A percentile compares a stretch with the other conserved stretches of the same genome.
Conservation (phyloP, 345 rosid genomes). For the Salix brachista region DNA sequence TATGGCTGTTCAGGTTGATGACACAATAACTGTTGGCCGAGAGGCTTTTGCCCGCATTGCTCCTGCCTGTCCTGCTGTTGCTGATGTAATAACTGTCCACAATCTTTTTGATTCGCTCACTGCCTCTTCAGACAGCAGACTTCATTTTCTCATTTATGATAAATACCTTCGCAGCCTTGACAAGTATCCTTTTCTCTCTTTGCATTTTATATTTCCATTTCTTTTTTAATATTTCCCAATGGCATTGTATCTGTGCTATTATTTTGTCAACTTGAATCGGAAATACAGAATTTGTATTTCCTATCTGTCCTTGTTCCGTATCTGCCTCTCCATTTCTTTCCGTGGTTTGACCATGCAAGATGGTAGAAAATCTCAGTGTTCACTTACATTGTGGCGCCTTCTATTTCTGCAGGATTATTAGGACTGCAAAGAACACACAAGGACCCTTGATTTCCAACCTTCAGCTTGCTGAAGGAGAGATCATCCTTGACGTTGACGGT, state of each 20-base stretch:
- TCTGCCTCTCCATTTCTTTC: background rate
- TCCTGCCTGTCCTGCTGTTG: slow-evolving; percentile 75
- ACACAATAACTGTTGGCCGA: slow-evolving; percentile 66
- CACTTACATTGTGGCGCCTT: background rate
- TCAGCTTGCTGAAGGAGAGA: slow-evolving; percentile 82
- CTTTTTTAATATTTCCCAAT: background rate
- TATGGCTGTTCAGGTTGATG: slow-evolving; percentile 89
- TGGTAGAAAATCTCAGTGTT: background rate
- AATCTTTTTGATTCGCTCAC: slow-evolving; percentile 90
- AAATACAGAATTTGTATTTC: too few relatives aligned
- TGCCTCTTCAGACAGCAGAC: slow-evolving; percentile 55
- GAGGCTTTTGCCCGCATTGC: slow-evolving; percentile 92
- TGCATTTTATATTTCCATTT: background rate
- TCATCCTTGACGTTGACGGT: slow-evolving; percentile 80
- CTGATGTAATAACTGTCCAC: slow-evolving; percentile 76
- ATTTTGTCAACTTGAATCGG: background rate
- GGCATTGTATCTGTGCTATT: background rate
- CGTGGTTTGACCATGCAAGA: background rate
- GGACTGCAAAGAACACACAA: slow-evolving; percentile 47
- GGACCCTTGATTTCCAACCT: slow-evolving; percentile 56
- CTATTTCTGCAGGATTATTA: slow-evolving; percentile 50
- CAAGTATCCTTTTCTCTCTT: slow-evolving; percentile 50
- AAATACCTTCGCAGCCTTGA: slow-evolving; percentile 84
- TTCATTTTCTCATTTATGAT: slow-evolving; percentile 85
- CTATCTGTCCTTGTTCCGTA: background rate